Conservation (phyloP, 345 rosid species). For the Melaleuca quinquenervia region DNA sequence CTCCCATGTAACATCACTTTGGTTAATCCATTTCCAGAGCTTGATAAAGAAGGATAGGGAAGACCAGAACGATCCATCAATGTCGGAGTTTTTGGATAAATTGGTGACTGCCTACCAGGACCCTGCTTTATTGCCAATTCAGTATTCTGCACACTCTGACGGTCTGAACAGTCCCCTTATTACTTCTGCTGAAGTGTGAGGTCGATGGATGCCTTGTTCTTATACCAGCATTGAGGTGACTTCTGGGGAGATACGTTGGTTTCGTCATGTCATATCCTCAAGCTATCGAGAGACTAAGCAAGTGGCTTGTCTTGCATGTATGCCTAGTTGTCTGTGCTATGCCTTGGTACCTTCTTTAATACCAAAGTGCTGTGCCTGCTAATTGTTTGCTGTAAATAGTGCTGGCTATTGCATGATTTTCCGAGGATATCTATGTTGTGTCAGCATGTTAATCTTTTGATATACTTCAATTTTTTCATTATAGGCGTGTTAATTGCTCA, state of each 20-base stretch:
- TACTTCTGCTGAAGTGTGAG: slow-evolving; percentile 32
- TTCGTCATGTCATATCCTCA: not conserved
- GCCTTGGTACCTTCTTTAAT: not conserved
- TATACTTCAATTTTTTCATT: not conserved
- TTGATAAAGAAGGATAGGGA: slow-evolving; percentile 66
- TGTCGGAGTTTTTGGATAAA: slow-evolving; percentile 45
- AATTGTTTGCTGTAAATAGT: not conserved
- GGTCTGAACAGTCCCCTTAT: slow-evolving; percentile 61
- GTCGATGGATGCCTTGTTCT: not conserved
- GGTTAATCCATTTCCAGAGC: slow-evolving; percentile 25
- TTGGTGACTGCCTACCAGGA: slow-evolving; percentile 67
- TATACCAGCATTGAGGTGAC: not conserved
- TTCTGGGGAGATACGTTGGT: not conserved
- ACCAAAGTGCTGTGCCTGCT: not conserved
- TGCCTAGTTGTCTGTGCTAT: not conserved
- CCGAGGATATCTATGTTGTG: not conserved
- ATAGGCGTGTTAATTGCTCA: not conserved
- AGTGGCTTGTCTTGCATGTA: not conserved
- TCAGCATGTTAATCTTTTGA: not conserved
- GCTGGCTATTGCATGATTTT: not conserved
- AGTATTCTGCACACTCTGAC: slow-evolving; percentile 29
- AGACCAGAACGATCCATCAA: slow-evolving; percentile 42
- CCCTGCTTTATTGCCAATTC: slow-evolving; percentile 65
- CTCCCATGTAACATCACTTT: not conserved
- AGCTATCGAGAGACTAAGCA: not conserved